phyloP scores from a whole-genome alignment of 192 early-diverging fungal species.

The Gorgonomyces haynaldii region DNA sequence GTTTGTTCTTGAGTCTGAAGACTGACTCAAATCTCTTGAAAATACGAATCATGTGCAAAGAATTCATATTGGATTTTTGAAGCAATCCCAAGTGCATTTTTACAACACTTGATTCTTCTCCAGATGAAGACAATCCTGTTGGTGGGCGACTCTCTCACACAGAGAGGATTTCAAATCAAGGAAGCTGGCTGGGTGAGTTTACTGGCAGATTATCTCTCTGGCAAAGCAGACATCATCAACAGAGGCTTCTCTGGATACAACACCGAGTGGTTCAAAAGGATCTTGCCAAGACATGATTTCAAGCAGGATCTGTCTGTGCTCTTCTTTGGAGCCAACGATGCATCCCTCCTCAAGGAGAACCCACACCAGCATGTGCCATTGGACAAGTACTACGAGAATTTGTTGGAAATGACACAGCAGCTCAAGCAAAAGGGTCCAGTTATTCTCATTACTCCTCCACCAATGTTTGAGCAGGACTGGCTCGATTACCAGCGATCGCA shows the following conservation, averaged over 20 bases:
- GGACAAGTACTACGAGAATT: neutral
- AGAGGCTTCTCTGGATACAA: neutral
- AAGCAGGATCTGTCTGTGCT: neutral
- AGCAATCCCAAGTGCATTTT: too few relatives aligned
- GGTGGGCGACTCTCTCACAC: too few relatives aligned
- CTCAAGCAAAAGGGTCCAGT: neutral
- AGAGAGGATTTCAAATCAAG: too few relatives aligned
- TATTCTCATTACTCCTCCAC: slow-evolving; percentile 1
- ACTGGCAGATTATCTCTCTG: too few relatives aligned
- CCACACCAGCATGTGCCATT: neutral
- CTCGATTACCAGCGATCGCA: too few relatives aligned
- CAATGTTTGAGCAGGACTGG: neutral
- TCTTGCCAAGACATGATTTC: neutral
- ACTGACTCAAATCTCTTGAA: too few relatives aligned
- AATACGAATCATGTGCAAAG: too few relatives aligned
- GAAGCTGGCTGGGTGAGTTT: too few relatives aligned
- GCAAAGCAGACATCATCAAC: slow-evolving; percentile 3
- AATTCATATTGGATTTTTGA: too few relatives aligned
- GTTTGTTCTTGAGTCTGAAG: too few relatives aligned
- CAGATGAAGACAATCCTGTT: too few relatives aligned
- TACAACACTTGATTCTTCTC: too few relatives aligned
- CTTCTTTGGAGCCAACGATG: slow-evolving; percentile 3
- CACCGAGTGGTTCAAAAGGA: neutral
- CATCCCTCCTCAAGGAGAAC: neutral
- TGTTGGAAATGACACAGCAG: neutral